Evolutionary conservation across 2,329 filamentous ascomycete species (phyloP).

Genomic region (Westerdykella ornata): DNA sequence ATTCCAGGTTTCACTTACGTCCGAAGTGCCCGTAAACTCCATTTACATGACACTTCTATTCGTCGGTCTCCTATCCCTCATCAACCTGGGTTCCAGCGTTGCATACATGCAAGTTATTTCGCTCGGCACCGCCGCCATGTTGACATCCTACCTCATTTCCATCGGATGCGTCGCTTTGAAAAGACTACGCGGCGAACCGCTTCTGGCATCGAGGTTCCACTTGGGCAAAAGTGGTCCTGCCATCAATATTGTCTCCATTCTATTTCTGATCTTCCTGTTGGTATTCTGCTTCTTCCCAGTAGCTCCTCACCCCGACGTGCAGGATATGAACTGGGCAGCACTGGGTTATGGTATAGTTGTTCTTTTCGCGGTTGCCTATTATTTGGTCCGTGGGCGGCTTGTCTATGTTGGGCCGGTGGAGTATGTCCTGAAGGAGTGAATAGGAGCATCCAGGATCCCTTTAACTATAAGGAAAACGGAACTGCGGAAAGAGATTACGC

Average conservation of each 20-base stretch:
- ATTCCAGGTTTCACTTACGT: slow-evolving; percentile 1
- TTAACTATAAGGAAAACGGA: too few relatives aligned
- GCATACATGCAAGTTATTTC: slow-evolving; percentile 15
- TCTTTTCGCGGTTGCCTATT: slow-evolving; percentile 38
- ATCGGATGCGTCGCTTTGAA: slow-evolving; percentile 42
- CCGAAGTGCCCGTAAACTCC: slow-evolving; percentile 37
- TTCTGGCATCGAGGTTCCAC: slow-evolving; percentile 42
- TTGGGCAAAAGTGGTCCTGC: slow-evolving; percentile 40
- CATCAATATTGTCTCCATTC: slow-evolving; percentile 37
- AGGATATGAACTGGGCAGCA: slow-evolving; percentile 43
- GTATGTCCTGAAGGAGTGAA: slow-evolving; percentile 7
- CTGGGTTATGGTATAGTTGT: slow-evolving; percentile 39
- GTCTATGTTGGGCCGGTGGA: slow-evolving; percentile 29
- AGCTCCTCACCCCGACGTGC: slow-evolving; percentile 8
- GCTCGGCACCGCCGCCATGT: slow-evolving; percentile 9
- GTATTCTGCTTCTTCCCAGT: slow-evolving; percentile 41
- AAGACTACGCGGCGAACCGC: slow-evolving; percentile 36
- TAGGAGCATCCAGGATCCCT: too few relatives aligned
- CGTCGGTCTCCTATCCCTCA: slow-evolving; percentile 39
- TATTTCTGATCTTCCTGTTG: slow-evolving; percentile 36
- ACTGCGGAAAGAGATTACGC: too few relatives aligned
- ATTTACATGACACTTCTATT: slow-evolving; percentile 39
- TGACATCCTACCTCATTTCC: slow-evolving; percentile 30
- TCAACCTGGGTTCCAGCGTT: slow-evolving; percentile 42
- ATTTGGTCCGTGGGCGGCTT: slow-evolving; percentile 33